Evolutionary conservation across 805 yeast genomes (phyloP).

Genomic region (Grigorovia yakushimaensis): DNA sequence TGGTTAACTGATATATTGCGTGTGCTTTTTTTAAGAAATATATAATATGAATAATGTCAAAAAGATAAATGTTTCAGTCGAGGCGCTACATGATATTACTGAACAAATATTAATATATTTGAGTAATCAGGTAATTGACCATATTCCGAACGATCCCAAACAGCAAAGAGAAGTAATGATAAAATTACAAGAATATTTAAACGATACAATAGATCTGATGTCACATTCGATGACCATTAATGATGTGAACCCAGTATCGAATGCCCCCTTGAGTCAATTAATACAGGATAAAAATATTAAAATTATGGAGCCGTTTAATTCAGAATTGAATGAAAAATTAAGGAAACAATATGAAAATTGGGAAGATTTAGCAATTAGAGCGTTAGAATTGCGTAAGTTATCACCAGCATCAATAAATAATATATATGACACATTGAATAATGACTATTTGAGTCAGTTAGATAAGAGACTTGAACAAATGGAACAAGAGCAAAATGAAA

Average conservation of each 20-base stretch:
- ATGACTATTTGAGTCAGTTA: conserved; percentile 25
- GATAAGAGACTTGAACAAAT: conserved; percentile 9
- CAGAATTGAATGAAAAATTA: conserved; percentile 48
- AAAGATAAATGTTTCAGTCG: conserved; percentile 17
- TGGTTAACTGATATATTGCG: not conserved
- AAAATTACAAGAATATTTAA: conserved; percentile 17
- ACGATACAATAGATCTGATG: conserved; percentile 40
- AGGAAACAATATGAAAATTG: conserved; percentile 48
- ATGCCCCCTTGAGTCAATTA: conserved; percentile 14
- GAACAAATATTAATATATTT: conserved; percentile 21
- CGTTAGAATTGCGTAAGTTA: conserved; percentile 45
- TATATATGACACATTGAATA: conserved; percentile 23
- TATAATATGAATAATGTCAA: not conserved
- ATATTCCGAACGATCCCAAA: not conserved
- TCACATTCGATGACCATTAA: conserved; percentile 48
- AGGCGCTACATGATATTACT: conserved; percentile 21
- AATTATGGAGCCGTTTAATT: conserved; percentile 61
- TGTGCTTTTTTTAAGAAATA: not conserved
- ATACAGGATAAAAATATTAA: conserved; percentile 14
- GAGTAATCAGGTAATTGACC: not conserved
- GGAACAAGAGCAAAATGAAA: conserved; percentile 2
- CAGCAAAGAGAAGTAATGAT: conserved; percentile 16
- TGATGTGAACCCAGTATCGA: conserved; percentile 35
- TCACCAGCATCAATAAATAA: conserved; percentile 38
- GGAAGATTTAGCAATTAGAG: conserved; percentile 50